Evolutionary conservation across 352 stramenopile species (phyloP).

Genomic region (Pythium plurisporium): DNA sequence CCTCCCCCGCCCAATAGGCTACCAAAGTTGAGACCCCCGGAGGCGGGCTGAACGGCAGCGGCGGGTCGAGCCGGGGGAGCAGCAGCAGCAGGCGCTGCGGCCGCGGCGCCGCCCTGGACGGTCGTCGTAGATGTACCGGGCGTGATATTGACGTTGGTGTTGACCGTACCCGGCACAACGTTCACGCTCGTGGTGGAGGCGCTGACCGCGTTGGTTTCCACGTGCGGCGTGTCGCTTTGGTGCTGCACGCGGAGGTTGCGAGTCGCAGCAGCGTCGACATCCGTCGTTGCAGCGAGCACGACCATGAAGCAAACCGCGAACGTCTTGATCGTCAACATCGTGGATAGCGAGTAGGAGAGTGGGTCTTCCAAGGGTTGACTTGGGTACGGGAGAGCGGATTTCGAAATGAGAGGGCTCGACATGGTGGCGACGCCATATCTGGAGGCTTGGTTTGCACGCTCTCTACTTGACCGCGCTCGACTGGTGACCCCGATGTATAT

Average conservation of each 20-base stretch:
- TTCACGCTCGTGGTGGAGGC: constrained; percentile 5
- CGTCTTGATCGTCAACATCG: constrained; percentile 10
- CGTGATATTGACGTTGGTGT: constrained; percentile 7
- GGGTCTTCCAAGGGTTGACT: too few species aligned
- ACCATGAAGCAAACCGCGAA: neutral
- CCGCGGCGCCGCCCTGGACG: neutral
- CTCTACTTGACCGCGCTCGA: too few species aligned
- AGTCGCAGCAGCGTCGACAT: neutral
- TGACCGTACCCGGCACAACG: neutral
- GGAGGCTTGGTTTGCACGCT: too few species aligned
- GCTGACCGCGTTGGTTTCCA: neutral
- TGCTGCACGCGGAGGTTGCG: constrained; percentile 5
- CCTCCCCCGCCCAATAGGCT: neutral
- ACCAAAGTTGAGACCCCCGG: neutral
- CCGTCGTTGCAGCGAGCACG: neutral
- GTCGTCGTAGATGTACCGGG: constrained; percentile 1
- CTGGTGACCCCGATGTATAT: too few species aligned
- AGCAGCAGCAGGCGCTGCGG: too few species aligned
- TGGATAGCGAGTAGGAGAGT: too few species aligned
- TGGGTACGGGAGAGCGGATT: too few species aligned
- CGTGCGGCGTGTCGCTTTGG: neutral
- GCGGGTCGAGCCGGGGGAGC: too few species aligned
- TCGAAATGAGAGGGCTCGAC: too few species aligned
- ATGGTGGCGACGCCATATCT: too few species aligned
- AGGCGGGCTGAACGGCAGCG: neutral